Conservation (phyloP, 495 filamentous ascomycete species). For the Hyaloscypha bicolor region DNA sequence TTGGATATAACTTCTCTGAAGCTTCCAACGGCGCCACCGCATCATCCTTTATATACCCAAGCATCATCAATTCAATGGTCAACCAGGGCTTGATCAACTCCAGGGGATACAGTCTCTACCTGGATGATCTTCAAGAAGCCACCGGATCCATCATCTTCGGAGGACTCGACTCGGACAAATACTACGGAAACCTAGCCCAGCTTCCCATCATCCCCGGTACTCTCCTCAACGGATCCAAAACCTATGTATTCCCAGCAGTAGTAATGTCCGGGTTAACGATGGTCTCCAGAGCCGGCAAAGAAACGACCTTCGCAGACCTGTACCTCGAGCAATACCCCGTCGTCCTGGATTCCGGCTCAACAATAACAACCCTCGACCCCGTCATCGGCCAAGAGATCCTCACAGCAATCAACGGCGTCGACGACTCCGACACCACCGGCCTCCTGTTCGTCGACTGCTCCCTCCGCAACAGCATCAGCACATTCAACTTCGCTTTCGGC, state of each 20-base stretch:
- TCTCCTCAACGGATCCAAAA: not conserved
- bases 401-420: not conserved
- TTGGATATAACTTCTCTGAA: not conserved
- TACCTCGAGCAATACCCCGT: not conserved
- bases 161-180: not conserved
- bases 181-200: not conserved
- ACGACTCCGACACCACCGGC: not conserved
- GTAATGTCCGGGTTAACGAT: not conserved
- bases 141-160: constrained; percentile 2
- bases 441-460: not conserved
- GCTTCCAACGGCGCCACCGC: not conserved
- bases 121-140: not conserved
- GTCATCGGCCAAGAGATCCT: not conserved
- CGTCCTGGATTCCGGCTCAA: constrained; percentile 1
- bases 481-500: not conserved
- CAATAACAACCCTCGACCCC: not conserved
- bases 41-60: not conserved
- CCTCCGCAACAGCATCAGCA: not conserved
- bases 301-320: not conserved
- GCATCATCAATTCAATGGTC: constrained; percentile 2
- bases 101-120: not conserved
- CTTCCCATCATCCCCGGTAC: not conserved
- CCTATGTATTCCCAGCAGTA: not conserved
- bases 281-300: not conserved
- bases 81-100: not conserved